Evolutionary conservation across 768 basidiomycete species (phyloP), one percentile per base, ranked within the genome.

Genomic region (Amanita fuliginea): DNA sequence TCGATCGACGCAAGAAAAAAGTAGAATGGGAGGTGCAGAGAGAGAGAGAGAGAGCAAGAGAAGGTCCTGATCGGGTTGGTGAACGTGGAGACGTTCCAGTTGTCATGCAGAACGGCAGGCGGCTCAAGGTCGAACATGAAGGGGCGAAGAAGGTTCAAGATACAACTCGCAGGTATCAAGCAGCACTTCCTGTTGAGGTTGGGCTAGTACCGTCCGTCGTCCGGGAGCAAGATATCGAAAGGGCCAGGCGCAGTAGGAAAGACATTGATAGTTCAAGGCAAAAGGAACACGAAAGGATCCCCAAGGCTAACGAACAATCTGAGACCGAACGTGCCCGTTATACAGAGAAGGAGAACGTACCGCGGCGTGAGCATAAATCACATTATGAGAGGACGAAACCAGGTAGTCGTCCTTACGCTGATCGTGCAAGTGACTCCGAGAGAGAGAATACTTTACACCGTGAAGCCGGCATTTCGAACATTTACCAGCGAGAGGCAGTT

Each of bases 11-110:
- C n/a, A 52, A 53, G 32, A 49, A 26, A 13, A 52, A 53, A 52
- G 50, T 22, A 22, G 55, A 58, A 26, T 45, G 47, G 30, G 53
- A 53, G 47, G 45, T 41, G 33, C 55, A 53, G 35, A 51, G 43
- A 28, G 56, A 57, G 41, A 54, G 36, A 16, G 53, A 56, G 39
- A 42, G 46, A 36, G 46, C 50, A 10, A 43, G 16, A 28, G 42
- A 43, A 16, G 28, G 3, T 14, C 16, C 26, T 26, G 16, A n/a
- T 4, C 24, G 26, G 14, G 24, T 24, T n/a, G 30, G 30, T 30
- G 30, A 30, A 10, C 30, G 30, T 30, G 42, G n/a, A n/a, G 46
- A 53, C 19, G 52, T 55, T 21, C 55, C 54, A 7, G 32, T 42
- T 10, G 51, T 53, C 46, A 39, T 48, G 14, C 56, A 56, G 21